Evolutionary conservation across 2,329 filamentous ascomycete genomes (phyloP), one percentile per base, ranked within the genome.

Genomic region (Talaromyces pinophilus): DNA sequence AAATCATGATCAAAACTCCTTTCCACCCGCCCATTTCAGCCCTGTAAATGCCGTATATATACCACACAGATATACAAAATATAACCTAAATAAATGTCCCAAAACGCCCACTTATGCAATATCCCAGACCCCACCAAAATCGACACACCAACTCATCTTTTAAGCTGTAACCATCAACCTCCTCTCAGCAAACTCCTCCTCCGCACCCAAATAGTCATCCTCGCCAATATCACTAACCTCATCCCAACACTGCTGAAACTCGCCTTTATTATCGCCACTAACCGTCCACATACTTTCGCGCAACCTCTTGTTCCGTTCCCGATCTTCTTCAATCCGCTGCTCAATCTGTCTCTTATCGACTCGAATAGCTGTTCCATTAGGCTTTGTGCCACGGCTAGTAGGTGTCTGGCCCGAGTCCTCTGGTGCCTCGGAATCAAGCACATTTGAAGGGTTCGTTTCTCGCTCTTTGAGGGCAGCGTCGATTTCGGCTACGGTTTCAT

Each of bases 241-340:
- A 48, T 95, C 92, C 90, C 91, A 96, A 70, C 96, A 80, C 79
- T 88, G 91, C 69, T 89, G 86, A 80, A 92, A 89, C 79, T 98
- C 94, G 7, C 89, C 86, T 30, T 86, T 83, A 8, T 84, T 81
- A 38, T 87, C 85, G 8, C 86, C 84, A 35, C 87, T 87, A 2
- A 97, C 88, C 0, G 93, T 92, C 95, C 96, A 99, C 69, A 97
- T 96, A 72, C 89, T 93, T 80, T 99, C 95, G 25, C 95, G 83
- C 73, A 94, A 82, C 52, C 94, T 84, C 83, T 99, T 99, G 78
- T 99, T 96, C 52, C 95, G 84, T 78, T 99, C 95, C 3, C 95
- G 85, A 78, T 99, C 95, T 79, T 99, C 96, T 72, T 99, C 96
- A 69, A 99, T 97, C 48, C 95, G 85, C 81, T 98, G 93, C 80